Evolutionary conservation across 1,139 yeast species (phyloP).

Genomic region (Kurtzmaniella quercitrusa): DNA sequence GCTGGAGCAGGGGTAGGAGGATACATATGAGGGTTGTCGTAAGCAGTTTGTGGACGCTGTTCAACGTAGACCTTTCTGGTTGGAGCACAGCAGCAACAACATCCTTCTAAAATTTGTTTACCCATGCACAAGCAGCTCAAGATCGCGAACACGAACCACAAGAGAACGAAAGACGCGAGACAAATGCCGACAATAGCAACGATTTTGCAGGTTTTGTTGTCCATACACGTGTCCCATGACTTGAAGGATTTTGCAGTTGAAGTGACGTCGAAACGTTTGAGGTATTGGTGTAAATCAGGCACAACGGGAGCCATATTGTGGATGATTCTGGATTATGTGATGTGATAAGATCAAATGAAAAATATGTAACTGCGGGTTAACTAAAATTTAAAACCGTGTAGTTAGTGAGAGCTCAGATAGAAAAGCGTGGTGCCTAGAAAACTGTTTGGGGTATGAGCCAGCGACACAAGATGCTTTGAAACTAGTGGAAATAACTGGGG

Average conservation of each 20-base stretch:
- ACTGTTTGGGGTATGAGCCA: no score
- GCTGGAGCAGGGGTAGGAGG: constrained; percentile 21
- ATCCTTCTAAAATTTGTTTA: constrained; percentile 35
- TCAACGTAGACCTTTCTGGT: constrained; percentile 13
- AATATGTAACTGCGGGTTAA: background rate
- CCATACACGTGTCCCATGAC: constrained; percentile 79
- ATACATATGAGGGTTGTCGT: constrained; percentile 38
- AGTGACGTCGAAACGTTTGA: constrained; percentile 14
- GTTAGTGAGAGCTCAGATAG: no score
- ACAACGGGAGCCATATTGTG: background rate
- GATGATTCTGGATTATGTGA: no score
- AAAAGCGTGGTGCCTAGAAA: no score
- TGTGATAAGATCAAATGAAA: background rate
- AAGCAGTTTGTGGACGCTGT: constrained; percentile 13
- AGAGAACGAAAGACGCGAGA: constrained; percentile 42
- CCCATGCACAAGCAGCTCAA: constrained; percentile 46
- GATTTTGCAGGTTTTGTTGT: constrained; percentile 67
- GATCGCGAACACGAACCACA: constrained; percentile 44
- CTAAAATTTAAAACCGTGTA: background rate
- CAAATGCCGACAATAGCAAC: constrained; percentile 73
- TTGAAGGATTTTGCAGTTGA: constrained; percentile 57
- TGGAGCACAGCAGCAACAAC: constrained; percentile 44
- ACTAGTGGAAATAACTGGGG: no score
- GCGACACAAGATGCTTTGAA: no score
- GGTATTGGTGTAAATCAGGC: background rate